Evolutionary conservation across 2,329 filamentous ascomycete genomes (phyloP), one percentile per base, ranked within the genome.

Genomic region (Tolypocladium tundrense): DNA sequence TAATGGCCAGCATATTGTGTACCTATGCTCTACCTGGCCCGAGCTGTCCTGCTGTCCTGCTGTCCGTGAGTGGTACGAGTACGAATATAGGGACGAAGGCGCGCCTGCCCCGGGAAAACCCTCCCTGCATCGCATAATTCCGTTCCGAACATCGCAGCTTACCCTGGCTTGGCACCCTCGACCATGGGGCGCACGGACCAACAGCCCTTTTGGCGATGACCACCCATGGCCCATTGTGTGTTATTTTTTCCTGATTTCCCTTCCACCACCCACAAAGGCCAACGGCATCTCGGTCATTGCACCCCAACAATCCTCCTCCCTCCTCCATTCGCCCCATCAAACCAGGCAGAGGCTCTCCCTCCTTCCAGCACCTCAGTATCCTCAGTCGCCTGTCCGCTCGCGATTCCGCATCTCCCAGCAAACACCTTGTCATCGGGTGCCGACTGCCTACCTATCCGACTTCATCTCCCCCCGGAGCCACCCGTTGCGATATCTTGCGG

Each of bases 371-470:
- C 60, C 56, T 48, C 53, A 54, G 33, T 48, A 53, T 56, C 53
- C 53, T 58, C 56, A 58, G 51, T 58, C 54, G 51, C 56, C 53
- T 56, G 55, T 24, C 39, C 54, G 33, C 13, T 40, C 48, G 58
- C 57, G 52, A 54, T 51, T 53, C 24, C 55, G 21, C 40, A n/a
- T 52, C 31, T 41, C 48, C 45, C 45, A 51, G n/a, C 48, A 8
- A 51, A 35, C 55, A 51, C 54, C 33, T 60, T 55, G 57, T 60
- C 61, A 62, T 61, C 57, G 60, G 58, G 59, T 59, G 60, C 58
- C 61, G 52, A 57, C 41, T n/a, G 21, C 48, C 27, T 31, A 31
- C 31, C 48, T 19, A 35, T 51, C 48, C 27, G 27, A 35, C 31
- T 51, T 51, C 48, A 35, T 35, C 48, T 3, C 16, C 45, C 45